Evolutionary conservation across 371 early-diverging fungal genomes (phyloP), one percentile per base, ranked within the genome.

Genomic region (Lichtheimia hyalospora): DNA sequence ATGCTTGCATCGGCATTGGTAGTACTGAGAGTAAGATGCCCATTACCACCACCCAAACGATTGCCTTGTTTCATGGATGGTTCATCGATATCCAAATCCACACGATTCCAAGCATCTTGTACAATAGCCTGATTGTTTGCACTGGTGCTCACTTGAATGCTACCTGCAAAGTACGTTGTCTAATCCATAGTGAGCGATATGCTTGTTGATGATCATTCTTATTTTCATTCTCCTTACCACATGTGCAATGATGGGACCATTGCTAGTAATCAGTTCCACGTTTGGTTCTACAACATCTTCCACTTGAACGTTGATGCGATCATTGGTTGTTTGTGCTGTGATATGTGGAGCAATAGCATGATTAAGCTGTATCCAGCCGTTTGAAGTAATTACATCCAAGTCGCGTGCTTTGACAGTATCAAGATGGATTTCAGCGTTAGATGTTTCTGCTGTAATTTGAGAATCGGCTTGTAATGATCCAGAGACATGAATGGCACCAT

Each of bases 251-350:
- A 65, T 39, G 6, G 23, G n/a, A 7, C 48, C 50, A 43, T 69
- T 65, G 40, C 50, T 57, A 3, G 69, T 65, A 6, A 34, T 49
- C 7, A 62, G 23, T 12, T 49, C 24, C 2, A 57, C 49, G 3
- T 57, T 23, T 14, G 49, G 43, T 16, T 61, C 49, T 34, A 55
- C 55, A 10, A 54, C 56, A 16, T 28, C 27, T 13, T 52, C 62
- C 7, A 62, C 49, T 4, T 50, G 16, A 13, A 58, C 53, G 34
- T 51, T 57, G 20, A 69, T 62, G 5, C 54, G 60, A 16, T 59
- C 59, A 44, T 69, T 69, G 50, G 66, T 25, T 10, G 69, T 64
- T 25, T 50, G 54, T 7, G 39, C 43, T 25, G 25, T 20, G 41
- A 66, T 21, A 8, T 34, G 1, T 34, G 34, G 34, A 14, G 52